A percentile compares a stretch with the other conserved stretches of the same genome.
These are phyloP conservation scores for Fistulina hepatica DNA, from an alignment of 1,284 basidiomycete genomes.

Conservation along the genomic window DNA sequence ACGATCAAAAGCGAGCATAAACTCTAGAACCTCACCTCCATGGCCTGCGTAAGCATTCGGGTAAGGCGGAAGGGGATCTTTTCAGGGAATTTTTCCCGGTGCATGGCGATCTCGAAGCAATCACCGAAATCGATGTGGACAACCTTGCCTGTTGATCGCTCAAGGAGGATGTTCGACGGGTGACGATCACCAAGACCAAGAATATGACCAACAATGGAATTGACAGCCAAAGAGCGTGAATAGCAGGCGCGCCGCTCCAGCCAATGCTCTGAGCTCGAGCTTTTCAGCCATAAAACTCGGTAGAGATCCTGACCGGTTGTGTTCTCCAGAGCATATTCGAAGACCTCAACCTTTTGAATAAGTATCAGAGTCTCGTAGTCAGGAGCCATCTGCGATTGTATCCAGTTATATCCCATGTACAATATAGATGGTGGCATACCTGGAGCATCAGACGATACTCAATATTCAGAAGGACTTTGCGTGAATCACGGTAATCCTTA, in stretches of 20 bases:
- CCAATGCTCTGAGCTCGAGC: conserved; percentile 94
- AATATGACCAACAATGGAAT: conserved; percentile 96
- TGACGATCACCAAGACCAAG: conserved; percentile 97
- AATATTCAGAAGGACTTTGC: conserved; percentile 95
- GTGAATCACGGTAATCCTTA: conserved; percentile 87
- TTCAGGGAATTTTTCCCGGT: conserved; percentile 97
- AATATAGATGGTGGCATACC: conserved; percentile 45
- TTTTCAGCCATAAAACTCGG: conserved; percentile 94
- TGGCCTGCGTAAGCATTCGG: conserved; percentile 96
- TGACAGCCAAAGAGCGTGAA: conserved; percentile 90
- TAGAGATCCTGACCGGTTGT: conserved; percentile 99
- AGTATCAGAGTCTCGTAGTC: conserved; percentile 95
- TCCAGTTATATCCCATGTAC: not conserved
- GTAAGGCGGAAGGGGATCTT: conserved; percentile 98
- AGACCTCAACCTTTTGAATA: conserved; percentile 98
- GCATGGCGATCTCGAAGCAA: conserved; percentile 91
- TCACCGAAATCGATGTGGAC: conserved; percentile 98
- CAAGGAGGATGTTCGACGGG: conserved; percentile 91
- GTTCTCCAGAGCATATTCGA: conserved; percentile 98
- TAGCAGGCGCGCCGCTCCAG: conserved; percentile 95
- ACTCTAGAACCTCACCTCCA: conserved; percentile 65
- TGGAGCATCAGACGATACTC: conserved; percentile 98
- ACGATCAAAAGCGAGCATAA: conserved; percentile 2
- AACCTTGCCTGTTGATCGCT: conserved; percentile 89
- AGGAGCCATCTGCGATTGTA: conserved; percentile 78